Conservation (phyloP, 2,329 filamentous ascomycete genomes). For the Seiridium unicorne region DNA sequence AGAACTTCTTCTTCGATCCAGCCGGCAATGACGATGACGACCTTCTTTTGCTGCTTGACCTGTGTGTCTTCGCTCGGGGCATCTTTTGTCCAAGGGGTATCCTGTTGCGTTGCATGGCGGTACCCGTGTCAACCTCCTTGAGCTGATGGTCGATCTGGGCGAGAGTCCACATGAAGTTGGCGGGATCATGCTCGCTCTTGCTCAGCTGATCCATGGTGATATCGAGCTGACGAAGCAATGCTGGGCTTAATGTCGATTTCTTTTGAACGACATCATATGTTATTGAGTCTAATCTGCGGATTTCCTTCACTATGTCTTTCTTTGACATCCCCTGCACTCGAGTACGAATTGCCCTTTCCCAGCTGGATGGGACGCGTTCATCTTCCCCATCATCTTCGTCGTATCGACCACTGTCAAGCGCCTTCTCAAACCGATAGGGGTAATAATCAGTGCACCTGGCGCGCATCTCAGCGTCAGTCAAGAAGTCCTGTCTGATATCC, state of each 20-base stretch:
- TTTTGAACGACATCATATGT: slow-evolving; percentile 35
- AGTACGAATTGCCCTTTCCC: slow-evolving; percentile 35
- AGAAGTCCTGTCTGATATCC: slow-evolving; percentile 35
- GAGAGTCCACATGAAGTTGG: slow-evolving; percentile 37
- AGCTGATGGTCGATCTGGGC: slow-evolving; percentile 43
- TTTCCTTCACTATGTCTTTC: slow-evolving; percentile 31
- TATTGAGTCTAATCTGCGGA: slow-evolving; percentile 34
- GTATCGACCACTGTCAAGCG: slow-evolving; percentile 25
- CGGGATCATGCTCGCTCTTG: slow-evolving; percentile 29
- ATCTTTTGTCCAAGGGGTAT: background rate
- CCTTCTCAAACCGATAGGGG: slow-evolving; percentile 41
- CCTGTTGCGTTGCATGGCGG: background rate
- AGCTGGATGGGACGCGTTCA: slow-evolving; percentile 30
- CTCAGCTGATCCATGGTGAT: slow-evolving; percentile 32
- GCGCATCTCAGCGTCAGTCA: slow-evolving; percentile 36
- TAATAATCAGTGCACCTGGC: slow-evolving; percentile 37
- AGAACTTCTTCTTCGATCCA: slow-evolving; percentile 25
- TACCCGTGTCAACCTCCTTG: slow-evolving; percentile 22
- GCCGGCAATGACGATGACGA: background rate
- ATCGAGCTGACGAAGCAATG: slow-evolving; percentile 42
- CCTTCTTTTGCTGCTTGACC: slow-evolving; percentile 7
- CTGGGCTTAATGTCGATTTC: slow-evolving; percentile 30
- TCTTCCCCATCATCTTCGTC: slow-evolving; percentile 31
- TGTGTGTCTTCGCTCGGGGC: background rate
- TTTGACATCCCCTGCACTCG: slow-evolving; percentile 36